Conservation (phyloP, 768 basidiomycete genomes). For the Lanmaoa rubissima region DNA sequence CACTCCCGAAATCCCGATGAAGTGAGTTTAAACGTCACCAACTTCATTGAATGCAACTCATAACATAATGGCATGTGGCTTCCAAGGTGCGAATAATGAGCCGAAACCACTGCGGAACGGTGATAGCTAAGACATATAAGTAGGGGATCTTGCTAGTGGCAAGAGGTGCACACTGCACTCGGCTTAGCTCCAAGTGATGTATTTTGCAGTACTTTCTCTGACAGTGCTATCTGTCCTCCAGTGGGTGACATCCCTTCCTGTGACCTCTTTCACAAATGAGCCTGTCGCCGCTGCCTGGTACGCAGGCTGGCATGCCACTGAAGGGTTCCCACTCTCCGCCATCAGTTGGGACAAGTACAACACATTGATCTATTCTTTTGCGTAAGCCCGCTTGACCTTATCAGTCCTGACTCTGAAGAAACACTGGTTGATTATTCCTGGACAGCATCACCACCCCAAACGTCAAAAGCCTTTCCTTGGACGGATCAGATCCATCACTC, state of each 20-base stretch:
- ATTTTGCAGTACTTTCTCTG: background rate
- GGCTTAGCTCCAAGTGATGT: background rate
- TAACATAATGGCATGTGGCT: too few species aligned
- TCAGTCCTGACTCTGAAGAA: background rate
- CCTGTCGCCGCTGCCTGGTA: constrained; percentile 59
- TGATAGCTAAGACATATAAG: constrained; percentile 3
- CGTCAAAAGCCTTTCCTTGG: constrained; percentile 32
- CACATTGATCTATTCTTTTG: constrained; percentile 67
- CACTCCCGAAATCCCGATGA: too few species aligned
- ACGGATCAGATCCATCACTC: constrained; percentile 44
- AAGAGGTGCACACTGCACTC: background rate
- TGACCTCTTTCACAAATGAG: background rate
- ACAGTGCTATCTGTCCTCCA: constrained; percentile 2
- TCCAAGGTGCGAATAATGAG: background rate
- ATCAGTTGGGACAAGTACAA: constrained; percentile 75
- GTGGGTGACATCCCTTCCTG: background rate
- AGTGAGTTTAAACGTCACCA: too few species aligned
- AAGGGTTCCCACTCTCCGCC: constrained; percentile 48
- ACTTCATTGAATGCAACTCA: too few species aligned
- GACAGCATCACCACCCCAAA: constrained; percentile 35
- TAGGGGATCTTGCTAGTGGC: background rate
- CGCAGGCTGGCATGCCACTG: constrained; percentile 58
- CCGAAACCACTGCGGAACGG: background rate
- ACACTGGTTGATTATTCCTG: background rate
- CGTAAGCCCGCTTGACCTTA: constrained; percentile 34